A percentile compares a stretch with the other conserved stretches of the same genome.
These are phyloP conservation scores for Scutellaria baicalensis DNA, from an alignment of 257 asterid genomes.

Conservation along the genomic window DNA sequence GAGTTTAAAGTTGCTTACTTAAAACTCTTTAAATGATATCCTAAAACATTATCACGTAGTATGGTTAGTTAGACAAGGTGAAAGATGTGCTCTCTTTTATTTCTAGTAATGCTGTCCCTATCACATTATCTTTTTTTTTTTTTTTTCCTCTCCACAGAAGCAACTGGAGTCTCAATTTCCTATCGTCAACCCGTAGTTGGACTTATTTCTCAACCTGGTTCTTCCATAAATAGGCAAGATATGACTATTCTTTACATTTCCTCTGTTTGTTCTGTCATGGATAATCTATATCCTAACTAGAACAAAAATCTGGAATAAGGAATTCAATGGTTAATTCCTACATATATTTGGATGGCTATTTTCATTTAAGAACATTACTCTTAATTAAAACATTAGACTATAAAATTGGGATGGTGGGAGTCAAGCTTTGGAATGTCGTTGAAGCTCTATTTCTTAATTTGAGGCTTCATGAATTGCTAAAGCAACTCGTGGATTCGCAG, in stretches of 20 bases:
- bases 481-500: slow-evolving; percentile 33
- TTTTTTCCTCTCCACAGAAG: slow-evolving; percentile 36
- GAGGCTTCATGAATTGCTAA: slow-evolving; percentile 10
- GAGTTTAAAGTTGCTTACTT: neutral
- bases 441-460: neutral
- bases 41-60: neutral
- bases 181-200: slow-evolving; percentile 63
- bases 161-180: slow-evolving; percentile 44
- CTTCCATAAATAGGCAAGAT: slow-evolving; percentile 85
- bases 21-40: neutral
- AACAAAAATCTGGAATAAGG: neutral
- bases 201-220: slow-evolving; percentile 81
- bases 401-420: slow-evolving; percentile 2
- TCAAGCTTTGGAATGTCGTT: slow-evolving; percentile 7
- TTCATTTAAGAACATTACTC: neutral
- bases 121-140: neutral
- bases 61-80: neutral
- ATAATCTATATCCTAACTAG: neutral
- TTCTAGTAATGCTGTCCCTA: slow-evolving; percentile 2
- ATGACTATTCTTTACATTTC: slow-evolving; percentile 13
- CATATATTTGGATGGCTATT: neutral
- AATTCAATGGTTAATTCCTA: too few relatives aligned
- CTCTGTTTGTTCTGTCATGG: neutral
- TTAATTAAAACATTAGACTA: neutral
- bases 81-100: neutral